These are phyloP conservation scores for Globisporangium paddicum DNA, from an alignment of 352 stramenopile genomes.

Conservation along the genomic window DNA sequence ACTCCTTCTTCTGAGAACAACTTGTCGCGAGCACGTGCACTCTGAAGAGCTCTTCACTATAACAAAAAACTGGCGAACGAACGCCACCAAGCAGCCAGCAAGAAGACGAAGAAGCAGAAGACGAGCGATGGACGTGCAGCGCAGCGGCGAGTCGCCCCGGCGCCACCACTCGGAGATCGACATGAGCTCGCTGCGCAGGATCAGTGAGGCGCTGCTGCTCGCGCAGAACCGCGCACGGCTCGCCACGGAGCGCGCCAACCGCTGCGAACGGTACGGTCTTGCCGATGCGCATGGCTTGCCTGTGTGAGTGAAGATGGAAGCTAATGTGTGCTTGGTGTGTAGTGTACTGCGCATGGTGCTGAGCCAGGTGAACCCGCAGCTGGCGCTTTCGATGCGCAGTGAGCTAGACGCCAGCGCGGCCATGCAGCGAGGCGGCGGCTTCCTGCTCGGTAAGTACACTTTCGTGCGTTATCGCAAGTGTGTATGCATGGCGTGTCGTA, in stretches of 20 bases:
- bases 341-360: slow-evolving; percentile 18
- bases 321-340: neutral
- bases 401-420: slow-evolving; percentile 8
- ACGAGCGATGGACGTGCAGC: neutral
- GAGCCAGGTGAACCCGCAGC: slow-evolving; percentile 13
- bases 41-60: neutral
- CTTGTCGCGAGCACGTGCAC: too few species aligned
- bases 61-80: too few species aligned
- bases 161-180: slow-evolving; percentile 46
- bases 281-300: too few species aligned
- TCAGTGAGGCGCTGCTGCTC: slow-evolving; percentile 64
- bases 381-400: slow-evolving; percentile 10
- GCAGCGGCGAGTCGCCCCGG: slow-evolving; percentile 15
- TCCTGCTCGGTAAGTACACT: slow-evolving; percentile 1
- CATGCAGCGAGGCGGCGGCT: slow-evolving; percentile 1
- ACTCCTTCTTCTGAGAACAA: too few species aligned
- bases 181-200: slow-evolving; percentile 52
- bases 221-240: slow-evolving; percentile 61
- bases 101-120: neutral
- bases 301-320: neutral
- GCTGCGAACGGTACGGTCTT: slow-evolving; percentile 58
- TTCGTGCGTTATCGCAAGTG: neutral
- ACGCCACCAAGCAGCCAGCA: neutral
- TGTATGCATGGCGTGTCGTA: neutral
- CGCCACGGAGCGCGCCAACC: slow-evolving; percentile 57